Evolutionary conservation across 768 basidiomycete genomes (phyloP).

Genomic region (Paxillus rubicundulus): DNA sequence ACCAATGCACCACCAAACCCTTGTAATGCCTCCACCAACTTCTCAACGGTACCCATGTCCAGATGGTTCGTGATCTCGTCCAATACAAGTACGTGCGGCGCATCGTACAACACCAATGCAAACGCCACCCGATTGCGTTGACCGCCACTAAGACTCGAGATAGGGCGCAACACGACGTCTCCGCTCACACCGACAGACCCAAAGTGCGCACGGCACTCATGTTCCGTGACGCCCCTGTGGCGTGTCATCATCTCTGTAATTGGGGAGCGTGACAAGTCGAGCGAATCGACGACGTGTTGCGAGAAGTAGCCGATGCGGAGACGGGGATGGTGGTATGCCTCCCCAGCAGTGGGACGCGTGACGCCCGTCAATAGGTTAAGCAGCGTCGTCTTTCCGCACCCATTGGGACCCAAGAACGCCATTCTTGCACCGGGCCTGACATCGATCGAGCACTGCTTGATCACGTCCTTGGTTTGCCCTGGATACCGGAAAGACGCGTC

Average conservation of each 20-base stretch:
- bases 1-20: slow-evolving; percentile 54
- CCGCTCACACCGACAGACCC: slow-evolving; percentile 11
- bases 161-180: slow-evolving; percentile 8
- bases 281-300: slow-evolving; percentile 59
- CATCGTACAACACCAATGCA: slow-evolving; percentile 47
- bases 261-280: slow-evolving; percentile 27
- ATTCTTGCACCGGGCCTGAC: slow-evolving; percentile 38
- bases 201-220: slow-evolving; percentile 27
- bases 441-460: slow-evolving; percentile 37
- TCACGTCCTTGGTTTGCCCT: slow-evolving; percentile 18
- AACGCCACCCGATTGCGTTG: slow-evolving; percentile 47
- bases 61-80: slow-evolving; percentile 72
- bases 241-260: slow-evolving; percentile 27
- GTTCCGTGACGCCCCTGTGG: slow-evolving; percentile 26
- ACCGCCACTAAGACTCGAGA: slow-evolving; percentile 23
- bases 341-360: slow-evolving; percentile 44
- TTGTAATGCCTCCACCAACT: slow-evolving; percentile 50
- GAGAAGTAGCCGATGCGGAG: slow-evolving; percentile 59
- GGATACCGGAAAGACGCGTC: slow-evolving; percentile 36
- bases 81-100: slow-evolving; percentile 53
- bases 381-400: slow-evolving; percentile 47
- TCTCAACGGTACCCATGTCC: slow-evolving; percentile 58
- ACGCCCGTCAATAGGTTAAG: slow-evolving; percentile 44
- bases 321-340: slow-evolving; percentile 50
- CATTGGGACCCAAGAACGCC: slow-evolving; percentile 41